Evolutionary conservation across 441 rosid species (phyloP).

Genomic region (Populus hybrid): DNA sequence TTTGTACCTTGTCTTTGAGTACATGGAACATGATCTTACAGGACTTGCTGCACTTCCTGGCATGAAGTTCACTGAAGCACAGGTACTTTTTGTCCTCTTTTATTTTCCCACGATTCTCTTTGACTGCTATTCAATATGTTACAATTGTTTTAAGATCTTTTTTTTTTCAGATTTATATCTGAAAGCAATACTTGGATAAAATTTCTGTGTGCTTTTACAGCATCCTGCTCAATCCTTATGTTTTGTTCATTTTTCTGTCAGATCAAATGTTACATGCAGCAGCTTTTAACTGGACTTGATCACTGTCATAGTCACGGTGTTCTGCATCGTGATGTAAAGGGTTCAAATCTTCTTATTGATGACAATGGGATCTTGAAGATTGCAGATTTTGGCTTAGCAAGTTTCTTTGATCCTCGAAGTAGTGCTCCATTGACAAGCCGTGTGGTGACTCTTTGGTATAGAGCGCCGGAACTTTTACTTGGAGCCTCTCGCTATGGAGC

Average conservation of each 20-base stretch:
- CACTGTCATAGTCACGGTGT: conserved; percentile 84
- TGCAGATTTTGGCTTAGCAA: conserved; percentile 93
- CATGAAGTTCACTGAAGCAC: conserved; percentile 75
- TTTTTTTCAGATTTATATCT: background rate
- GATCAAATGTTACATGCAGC: conserved; percentile 97
- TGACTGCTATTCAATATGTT: background rate
- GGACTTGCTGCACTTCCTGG: conserved; percentile 85
- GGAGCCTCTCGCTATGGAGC: conserved; percentile 74
- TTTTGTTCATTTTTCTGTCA: conserved; percentile 27
- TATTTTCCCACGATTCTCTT: conserved; percentile 8
- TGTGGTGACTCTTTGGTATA: conserved; percentile 96
- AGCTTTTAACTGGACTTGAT: conserved; percentile 90
- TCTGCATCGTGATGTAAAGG: conserved; percentile 92
- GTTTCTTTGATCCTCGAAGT: conserved; percentile 55
- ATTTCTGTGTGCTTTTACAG: background rate
- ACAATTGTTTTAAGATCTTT: background rate
- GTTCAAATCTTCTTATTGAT: conserved; percentile 89
- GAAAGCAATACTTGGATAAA: conserved; percentile 4
- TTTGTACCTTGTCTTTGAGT: conserved; percentile 91
- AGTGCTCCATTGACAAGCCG: conserved; percentile 70
- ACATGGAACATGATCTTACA: conserved; percentile 97
- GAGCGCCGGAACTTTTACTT: conserved; percentile 94
- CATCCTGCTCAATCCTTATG: background rate
- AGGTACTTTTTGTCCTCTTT: conserved; percentile 43
- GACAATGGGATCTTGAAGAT: conserved; percentile 80